Percentiles rank a stretch among this genome's conserved stretches.
phyloP scores from a whole-genome alignment of 2,329 filamentous ascomycete species.

The Arthroderma sp. region DNA sequence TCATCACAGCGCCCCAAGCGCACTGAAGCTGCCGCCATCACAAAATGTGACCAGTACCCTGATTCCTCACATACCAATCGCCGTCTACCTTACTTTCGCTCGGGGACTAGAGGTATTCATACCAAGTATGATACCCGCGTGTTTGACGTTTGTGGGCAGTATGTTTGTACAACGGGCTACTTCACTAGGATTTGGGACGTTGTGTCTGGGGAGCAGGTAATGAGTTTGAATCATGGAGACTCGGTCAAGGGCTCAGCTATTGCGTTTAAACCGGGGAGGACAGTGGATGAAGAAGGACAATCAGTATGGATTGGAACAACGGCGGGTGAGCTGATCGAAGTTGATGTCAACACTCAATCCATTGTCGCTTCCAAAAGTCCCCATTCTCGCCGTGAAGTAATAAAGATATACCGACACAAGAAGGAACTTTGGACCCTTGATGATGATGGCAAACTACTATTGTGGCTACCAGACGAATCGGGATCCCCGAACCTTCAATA shows the following conservation, averaged over 20 bases:
- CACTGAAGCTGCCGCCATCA: conserved; percentile 38
- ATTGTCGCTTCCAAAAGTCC: conserved; percentile 57
- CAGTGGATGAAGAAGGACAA: conserved; percentile 66
- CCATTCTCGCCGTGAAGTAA: conserved; percentile 66
- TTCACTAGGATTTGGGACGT: conserved; percentile 83
- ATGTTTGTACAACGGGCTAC: conserved; percentile 74
- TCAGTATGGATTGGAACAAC: conserved; percentile 84
- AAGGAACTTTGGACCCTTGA: conserved; percentile 92
- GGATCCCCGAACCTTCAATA: conserved; percentile 62
- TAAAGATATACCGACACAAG: conserved; percentile 72
- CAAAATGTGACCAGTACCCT: conserved; percentile 48
- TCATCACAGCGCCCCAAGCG: conserved; percentile 12
- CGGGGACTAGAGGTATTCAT: conserved; percentile 59
- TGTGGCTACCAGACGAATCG: conserved; percentile 70
- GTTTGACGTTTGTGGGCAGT: conserved; percentile 77
- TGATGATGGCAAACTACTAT: conserved; percentile 69
- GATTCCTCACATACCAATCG: conserved; percentile 76
- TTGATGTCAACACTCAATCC: conserved; percentile 63
- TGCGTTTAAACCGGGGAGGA: conserved; percentile 68
- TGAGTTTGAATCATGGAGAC: conserved; percentile 74
- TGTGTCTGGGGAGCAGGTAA: conserved; percentile 62
- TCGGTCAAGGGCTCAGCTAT: conserved; percentile 69
- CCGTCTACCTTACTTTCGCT: conserved; percentile 60
- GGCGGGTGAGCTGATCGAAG: conserved; percentile 74
- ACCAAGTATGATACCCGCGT: conserved; percentile 79